Evolutionary conservation across 169 alveolate species (phyloP).

Genomic region (Cryptosporidium meleagridis): DNA sequence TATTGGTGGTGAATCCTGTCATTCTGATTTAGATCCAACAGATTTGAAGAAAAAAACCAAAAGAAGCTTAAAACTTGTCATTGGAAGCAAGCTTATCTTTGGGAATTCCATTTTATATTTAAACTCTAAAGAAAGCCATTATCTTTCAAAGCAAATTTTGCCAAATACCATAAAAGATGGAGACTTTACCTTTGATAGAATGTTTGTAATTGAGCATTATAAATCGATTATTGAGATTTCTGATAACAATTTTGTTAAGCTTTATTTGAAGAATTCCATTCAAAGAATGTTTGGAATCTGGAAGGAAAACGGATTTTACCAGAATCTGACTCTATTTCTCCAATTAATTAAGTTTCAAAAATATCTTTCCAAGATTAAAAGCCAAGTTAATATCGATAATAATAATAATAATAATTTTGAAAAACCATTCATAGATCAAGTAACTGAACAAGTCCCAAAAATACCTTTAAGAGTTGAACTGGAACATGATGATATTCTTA

Average conservation of each 20-base stretch:
- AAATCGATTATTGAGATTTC: slow-evolving; percentile 18
- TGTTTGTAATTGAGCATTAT: slow-evolving; percentile 37
- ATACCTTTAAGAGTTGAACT: slow-evolving; percentile 22
- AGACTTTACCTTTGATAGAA: slow-evolving; percentile 19
- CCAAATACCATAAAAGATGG: slow-evolving; percentile 26
- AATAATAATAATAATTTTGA: background rate
- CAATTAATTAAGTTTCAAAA: slow-evolving; percentile 28
- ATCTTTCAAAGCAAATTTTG: background rate
- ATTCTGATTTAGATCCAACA: no score
- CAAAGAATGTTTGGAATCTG: slow-evolving; percentile 58
- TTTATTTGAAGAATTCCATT: slow-evolving; percentile 14
- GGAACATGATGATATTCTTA: slow-evolving; percentile 20
- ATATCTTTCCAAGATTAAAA: slow-evolving; percentile 17
- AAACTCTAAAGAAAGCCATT: background rate
- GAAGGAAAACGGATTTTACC: slow-evolving; percentile 71
- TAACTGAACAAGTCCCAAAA: slow-evolving; percentile 6
- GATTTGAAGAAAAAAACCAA: background rate
- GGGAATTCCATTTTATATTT: slow-evolving; percentile 28
- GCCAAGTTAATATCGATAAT: background rate
- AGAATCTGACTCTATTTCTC: slow-evolving; percentile 32
- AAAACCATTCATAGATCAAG: background rate
- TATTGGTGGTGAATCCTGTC: background rate
- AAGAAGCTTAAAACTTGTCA: slow-evolving; percentile 6
- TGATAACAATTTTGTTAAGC: background rate
- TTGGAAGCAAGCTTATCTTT: slow-evolving; percentile 5